Percentiles rank a stretch among this genome's conserved stretches.
Conservation (phyloP, 441 rosid species). For the Theobroma grandiflorum region DNA sequence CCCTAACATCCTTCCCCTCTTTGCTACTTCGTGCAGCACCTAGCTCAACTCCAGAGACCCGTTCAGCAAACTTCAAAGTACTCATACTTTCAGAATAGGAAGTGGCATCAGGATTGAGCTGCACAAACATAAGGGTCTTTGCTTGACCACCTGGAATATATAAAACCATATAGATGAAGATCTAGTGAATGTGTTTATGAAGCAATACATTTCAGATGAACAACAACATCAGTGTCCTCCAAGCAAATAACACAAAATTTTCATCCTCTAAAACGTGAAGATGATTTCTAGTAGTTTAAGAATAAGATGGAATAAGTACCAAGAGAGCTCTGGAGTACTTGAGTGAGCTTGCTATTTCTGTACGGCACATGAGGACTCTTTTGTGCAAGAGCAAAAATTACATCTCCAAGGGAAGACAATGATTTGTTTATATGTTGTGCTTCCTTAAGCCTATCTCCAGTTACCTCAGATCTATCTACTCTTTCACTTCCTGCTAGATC, state of each 20-base stretch:
- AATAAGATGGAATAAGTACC: conserved; percentile 46
- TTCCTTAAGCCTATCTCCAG: conserved; percentile 65
- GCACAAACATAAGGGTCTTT: conserved; percentile 74
- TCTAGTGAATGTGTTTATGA: not conserved
- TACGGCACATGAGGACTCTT: conserved; percentile 72
- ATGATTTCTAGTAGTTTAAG: not conserved
- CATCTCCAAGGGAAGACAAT: conserved; percentile 76
- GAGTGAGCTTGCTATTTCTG: conserved; percentile 85
- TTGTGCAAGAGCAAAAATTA: conserved; percentile 67
- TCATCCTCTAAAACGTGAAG: not conserved
- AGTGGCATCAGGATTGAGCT: conserved; percentile 62
- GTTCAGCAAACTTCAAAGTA: conserved; percentile 75
- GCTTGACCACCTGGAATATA: conserved; percentile 66
- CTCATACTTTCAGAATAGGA: conserved; percentile 64
- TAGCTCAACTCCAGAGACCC: conserved; percentile 74
- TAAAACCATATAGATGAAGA: conserved; percentile 1
- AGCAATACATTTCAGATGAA: conserved; percentile 22
- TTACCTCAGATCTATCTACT: conserved; percentile 72
- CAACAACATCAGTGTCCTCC: not conserved
- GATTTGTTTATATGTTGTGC: conserved; percentile 87
- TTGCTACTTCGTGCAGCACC: conserved; percentile 74
- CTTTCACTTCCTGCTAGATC: conserved; percentile 86
- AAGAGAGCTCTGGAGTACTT: conserved; percentile 70
- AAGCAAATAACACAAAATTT: not conserved
- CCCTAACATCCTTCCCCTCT: conserved; percentile 66